These are phyloP conservation scores for Pleodorina starrii DNA, from an alignment of 139 green algal genomes.

Conservation along the genomic window DNA sequence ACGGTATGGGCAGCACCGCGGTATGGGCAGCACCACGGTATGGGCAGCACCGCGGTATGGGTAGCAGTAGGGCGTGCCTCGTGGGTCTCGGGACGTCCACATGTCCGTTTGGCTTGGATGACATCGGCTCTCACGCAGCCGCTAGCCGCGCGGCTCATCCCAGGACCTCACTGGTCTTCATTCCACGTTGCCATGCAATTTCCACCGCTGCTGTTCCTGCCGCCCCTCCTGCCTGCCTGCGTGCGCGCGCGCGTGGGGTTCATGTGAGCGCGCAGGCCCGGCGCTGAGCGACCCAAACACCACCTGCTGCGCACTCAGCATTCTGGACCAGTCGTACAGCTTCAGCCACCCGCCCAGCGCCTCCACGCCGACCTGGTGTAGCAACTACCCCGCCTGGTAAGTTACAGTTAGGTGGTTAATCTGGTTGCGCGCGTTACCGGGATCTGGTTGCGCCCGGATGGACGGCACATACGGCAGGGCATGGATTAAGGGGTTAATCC, in stretches of 20 bases:
- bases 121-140: no score
- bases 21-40: no score
- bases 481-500: no score
- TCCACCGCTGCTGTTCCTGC: not conserved
- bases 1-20: no score
- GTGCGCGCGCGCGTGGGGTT: not conserved
- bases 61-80: no score
- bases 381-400: conserved; percentile 13
- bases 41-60: no score
- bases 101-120: no score
- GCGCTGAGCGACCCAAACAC: not conserved
- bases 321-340: conserved; percentile 39
- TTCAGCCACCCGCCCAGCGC: not conserved
- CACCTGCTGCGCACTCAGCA: conserved; percentile 39
- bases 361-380: not conserved
- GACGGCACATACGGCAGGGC: no score
- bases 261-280: not conserved
- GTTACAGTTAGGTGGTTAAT: not conserved
- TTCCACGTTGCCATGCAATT: not conserved
- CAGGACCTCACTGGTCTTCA: no score
- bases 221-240: not conserved
- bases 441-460: not conserved
- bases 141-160: no score
- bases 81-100: no score
- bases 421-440: not conserved